Base-by-base conservation (phyloP, 768 basidiomycete species). In the Tulasnella sp. region DNA sequence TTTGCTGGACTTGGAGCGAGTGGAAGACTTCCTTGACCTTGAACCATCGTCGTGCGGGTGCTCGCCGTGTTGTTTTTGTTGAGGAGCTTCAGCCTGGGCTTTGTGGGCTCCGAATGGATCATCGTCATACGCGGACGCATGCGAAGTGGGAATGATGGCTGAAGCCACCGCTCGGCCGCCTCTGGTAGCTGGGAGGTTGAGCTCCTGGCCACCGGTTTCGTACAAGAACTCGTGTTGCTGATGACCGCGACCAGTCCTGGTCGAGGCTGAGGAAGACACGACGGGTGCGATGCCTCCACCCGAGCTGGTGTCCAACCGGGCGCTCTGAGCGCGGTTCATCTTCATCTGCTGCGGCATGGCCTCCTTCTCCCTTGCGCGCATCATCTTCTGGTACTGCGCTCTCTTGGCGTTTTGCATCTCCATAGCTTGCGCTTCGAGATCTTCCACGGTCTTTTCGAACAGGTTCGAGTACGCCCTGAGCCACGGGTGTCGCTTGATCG, bases 401-500 rank as follows among this genome's bases (percentile, higher is more conserved):
- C 93, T 89, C 88, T 96, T 96, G 87, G 91, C 89, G 82, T 93
- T 92, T 85, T 97, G 95, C 83, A 93, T 92, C 80, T 95, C 94
- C 87, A 95, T 91, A 18, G 96, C 95, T 54, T 91, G 87, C 0
- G 86, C 86, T 86, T 98, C 96, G 40, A 97, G 89, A 60, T 97
- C 93, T 2, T 92, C 91, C 22, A 97, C 93, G 41, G 87, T 88
- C 82, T 89, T 91, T 24, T 90, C 89, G 86, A 98, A 97, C 3
- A 90, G 84, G 20, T 87, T 85, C 2, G 88, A 87, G 83, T 94
- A 93, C 4, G 91, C 89, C 0, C 87, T 86, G 34, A 99, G 88
- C 97, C 97, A 99, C 4, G 91, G 89, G 85, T 99, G 98, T 18
- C 86, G 88, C 95, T 97, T 98, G 83, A 99, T 92, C 0, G 88